Evolutionary conservation across 2,329 filamentous ascomycete species (phyloP).

Genomic region (Clonostachys rosea): DNA sequence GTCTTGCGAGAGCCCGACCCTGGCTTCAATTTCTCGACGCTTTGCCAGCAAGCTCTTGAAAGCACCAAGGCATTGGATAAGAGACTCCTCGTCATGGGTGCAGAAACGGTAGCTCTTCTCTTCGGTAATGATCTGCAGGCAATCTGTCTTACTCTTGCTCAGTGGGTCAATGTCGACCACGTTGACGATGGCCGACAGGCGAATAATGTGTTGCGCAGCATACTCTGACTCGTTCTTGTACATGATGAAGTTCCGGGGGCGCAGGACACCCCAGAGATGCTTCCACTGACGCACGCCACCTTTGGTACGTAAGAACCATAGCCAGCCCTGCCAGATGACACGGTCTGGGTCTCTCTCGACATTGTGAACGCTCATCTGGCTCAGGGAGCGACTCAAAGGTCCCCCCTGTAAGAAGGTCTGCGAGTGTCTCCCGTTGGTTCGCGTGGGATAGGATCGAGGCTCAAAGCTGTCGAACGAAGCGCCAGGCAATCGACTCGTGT

Average conservation of each 20-base stretch:
- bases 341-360: slow-evolving; percentile 70
- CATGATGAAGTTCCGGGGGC: slow-evolving; percentile 76
- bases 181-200: slow-evolving; percentile 75
- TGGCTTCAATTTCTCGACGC: slow-evolving; percentile 58
- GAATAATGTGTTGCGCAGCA: slow-evolving; percentile 75
- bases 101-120: slow-evolving; percentile 81
- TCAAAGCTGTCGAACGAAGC: slow-evolving; percentile 42
- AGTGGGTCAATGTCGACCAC: slow-evolving; percentile 90
- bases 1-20: slow-evolving; percentile 23
- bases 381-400: slow-evolving; percentile 28
- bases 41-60: slow-evolving; percentile 82
- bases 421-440: slow-evolving; percentile 32
- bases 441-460: slow-evolving; percentile 4
- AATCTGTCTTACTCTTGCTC: slow-evolving; percentile 78
- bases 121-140: slow-evolving; percentile 89
- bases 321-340: slow-evolving; percentile 90
- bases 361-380: slow-evolving; percentile 13
- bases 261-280: slow-evolving; percentile 86
- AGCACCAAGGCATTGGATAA: slow-evolving; percentile 82
- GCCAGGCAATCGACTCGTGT: slow-evolving; percentile 39
- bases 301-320: slow-evolving; percentile 79
- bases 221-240: slow-evolving; percentile 96
- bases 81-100: slow-evolving; percentile 72
- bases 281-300: slow-evolving; percentile 90
- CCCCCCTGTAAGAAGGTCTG: slow-evolving; percentile 33